phyloP scores from a whole-genome alignment of 257 asterid genomes.

The Hygrophila difformis region DNA sequence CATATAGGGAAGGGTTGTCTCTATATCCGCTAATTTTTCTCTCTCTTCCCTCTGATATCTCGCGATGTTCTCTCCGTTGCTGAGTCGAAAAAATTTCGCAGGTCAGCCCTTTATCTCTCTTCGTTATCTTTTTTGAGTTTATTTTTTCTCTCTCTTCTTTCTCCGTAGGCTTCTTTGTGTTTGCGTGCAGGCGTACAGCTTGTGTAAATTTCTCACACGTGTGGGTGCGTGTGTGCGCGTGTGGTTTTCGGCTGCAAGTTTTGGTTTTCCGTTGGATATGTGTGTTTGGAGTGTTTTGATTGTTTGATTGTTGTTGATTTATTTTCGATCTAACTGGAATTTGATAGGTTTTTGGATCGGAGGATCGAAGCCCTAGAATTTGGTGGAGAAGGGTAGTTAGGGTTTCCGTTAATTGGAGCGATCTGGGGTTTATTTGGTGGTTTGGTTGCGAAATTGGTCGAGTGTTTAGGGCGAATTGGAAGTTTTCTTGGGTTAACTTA shows the following conservation, averaged over 20 bases:
- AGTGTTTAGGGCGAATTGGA: slow-evolving; percentile 1
- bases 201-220: not conserved
- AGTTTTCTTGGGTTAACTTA: slow-evolving; percentile 5
- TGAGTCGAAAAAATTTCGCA: slow-evolving; percentile 11
- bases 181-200: not conserved
- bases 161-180: not conserved
- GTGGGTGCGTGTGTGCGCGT: not conserved
- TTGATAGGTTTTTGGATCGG: slow-evolving; percentile 22
- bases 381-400: slow-evolving; percentile 7
- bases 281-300: not conserved
- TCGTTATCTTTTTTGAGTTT: not conserved
- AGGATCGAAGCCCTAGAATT: slow-evolving; percentile 10
- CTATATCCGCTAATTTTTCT: not conserved
- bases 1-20: not conserved
- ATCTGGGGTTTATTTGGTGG: slow-evolving; percentile 18
- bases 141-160: not conserved
- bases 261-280: slow-evolving; percentile 1
- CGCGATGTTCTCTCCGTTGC: not conserved
- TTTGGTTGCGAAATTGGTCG: not conserved
- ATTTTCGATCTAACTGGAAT: slow-evolving; percentile 22
- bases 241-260: not conserved
- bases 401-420: slow-evolving; percentile 12
- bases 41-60: slow-evolving; percentile 1
- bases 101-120: not conserved
- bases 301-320: not conserved